Evolutionary conservation across 2,329 filamentous ascomycete genomes (phyloP).

Genomic region (Calonectria multiphialidica): DNA sequence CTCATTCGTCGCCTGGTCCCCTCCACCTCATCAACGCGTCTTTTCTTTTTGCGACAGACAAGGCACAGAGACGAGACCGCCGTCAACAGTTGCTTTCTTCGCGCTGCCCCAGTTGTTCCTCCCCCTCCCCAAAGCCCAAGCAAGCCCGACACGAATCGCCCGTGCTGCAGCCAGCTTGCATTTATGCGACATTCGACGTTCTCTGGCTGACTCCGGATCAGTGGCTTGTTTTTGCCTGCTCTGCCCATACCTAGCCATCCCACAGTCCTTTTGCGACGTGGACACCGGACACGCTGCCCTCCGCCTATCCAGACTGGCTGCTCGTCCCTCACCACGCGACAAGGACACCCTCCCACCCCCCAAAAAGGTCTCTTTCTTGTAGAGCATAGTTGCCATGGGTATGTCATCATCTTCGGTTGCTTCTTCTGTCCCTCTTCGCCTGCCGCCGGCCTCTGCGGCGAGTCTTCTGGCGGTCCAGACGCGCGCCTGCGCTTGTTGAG

Average conservation of each 20-base stretch:
- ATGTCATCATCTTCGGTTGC: slow-evolving; percentile 39
- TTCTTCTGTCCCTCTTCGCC: slow-evolving; percentile 13
- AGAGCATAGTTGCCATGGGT: slow-evolving; percentile 44
- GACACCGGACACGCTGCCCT: slow-evolving; percentile 36
- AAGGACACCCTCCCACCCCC: slow-evolving; percentile 41
- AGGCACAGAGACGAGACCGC: slow-evolving; percentile 32
- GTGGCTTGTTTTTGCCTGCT: slow-evolving; percentile 45
- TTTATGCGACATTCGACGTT: slow-evolving; percentile 48
- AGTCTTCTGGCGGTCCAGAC: slow-evolving; percentile 23
- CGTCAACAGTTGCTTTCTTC: slow-evolving; percentile 26
- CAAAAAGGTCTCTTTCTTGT: slow-evolving; percentile 40
- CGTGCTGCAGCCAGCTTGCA: slow-evolving; percentile 47
- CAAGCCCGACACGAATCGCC: slow-evolving; percentile 41
- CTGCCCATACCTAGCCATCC: slow-evolving; percentile 41
- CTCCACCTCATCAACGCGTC: slow-evolving; percentile 39
- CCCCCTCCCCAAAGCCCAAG: slow-evolving; percentile 32
- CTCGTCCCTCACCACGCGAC: slow-evolving; percentile 44
- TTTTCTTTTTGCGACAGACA: slow-evolving; percentile 44
- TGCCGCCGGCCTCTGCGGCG: slow-evolving; percentile 9
- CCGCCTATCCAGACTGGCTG: slow-evolving; percentile 41
- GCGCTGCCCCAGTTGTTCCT: slow-evolving; percentile 25
- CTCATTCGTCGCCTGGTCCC: slow-evolving; percentile 43
- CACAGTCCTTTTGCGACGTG: slow-evolving; percentile 40
- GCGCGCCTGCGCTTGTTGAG: slow-evolving; percentile 35
- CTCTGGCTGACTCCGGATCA: slow-evolving; percentile 46